Evolutionary conservation across 441 rosid species (phyloP).

Genomic region (Mallotus japonicus): DNA sequence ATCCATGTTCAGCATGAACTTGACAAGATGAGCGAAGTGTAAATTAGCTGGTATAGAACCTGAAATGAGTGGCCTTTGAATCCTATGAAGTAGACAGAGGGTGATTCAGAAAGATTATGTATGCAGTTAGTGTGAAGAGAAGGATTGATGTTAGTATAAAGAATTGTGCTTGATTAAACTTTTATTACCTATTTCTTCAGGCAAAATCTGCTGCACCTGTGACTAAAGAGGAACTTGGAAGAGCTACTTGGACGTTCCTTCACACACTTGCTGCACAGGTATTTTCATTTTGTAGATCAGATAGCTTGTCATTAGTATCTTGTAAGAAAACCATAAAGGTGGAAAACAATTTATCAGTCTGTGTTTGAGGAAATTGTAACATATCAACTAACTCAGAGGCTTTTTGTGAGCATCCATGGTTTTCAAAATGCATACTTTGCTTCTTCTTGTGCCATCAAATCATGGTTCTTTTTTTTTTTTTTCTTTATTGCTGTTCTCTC

Average conservation of each 20-base stretch:
- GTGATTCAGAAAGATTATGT: neutral
- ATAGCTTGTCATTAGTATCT: neutral
- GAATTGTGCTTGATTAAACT: neutral
- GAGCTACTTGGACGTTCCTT: constrained; percentile 94
- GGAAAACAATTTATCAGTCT: too few species aligned
- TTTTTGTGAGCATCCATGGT: neutral
- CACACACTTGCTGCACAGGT: constrained; percentile 98
- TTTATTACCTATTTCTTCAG: constrained; percentile 30
- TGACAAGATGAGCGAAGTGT: neutral
- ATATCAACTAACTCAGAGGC: neutral
- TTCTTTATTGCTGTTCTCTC: neutral
- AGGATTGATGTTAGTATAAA: neutral
- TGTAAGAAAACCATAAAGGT: too few species aligned
- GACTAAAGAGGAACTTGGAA: constrained; percentile 89
- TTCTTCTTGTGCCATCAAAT: neutral
- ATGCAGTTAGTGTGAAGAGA: too few species aligned
- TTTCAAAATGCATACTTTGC: neutral
- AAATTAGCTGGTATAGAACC: neutral
- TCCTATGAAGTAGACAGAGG: neutral
- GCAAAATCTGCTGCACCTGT: constrained; percentile 61
- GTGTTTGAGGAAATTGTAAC: neutral
- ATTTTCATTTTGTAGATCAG: constrained; percentile 3
- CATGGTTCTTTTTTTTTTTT: neutral
- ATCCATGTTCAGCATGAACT: neutral
- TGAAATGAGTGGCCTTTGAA: neutral